Evolutionary conservation across 176 grass and related monocot species (phyloP).

Genomic region (Aechmea fasciata): DNA sequence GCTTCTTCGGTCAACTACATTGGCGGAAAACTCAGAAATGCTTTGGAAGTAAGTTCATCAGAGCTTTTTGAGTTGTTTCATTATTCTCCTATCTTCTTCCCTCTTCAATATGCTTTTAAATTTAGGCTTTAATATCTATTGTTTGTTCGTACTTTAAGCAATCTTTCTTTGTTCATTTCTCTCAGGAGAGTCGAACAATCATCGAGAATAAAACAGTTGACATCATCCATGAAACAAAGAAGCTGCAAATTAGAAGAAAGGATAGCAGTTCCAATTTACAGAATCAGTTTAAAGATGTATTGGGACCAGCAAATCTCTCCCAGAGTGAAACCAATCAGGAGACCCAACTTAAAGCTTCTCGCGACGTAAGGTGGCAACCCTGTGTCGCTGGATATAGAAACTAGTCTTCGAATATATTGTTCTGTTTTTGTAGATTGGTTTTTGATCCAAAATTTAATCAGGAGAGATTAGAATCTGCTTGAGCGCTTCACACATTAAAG

Average conservation of each 20-base stretch:
- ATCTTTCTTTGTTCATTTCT: conserved; percentile 1
- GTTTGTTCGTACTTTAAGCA: background rate
- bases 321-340: conserved; percentile 17
- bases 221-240: conserved; percentile 57
- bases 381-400: conserved; percentile 15
- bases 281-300: conserved; percentile 10
- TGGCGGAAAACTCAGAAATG: conserved; percentile 6
- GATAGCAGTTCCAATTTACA: background rate
- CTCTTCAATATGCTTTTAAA: background rate
- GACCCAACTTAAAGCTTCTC: conserved; percentile 51
- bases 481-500: background rate
- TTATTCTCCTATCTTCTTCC: background rate
- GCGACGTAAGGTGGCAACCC: conserved; percentile 61
- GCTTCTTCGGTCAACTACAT: conserved; percentile 13
- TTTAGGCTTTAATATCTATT: background rate
- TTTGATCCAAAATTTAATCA: background rate
- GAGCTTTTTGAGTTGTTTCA: background rate
- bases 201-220: conserved; percentile 43
- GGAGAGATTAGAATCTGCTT: background rate
- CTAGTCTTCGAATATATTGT: background rate
- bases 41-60: conserved; percentile 4
- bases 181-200: conserved; percentile 42
- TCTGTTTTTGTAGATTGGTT: conserved; percentile 1
- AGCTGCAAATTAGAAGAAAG: conserved; percentile 57
- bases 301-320: conserved; percentile 18